These are phyloP conservation scores for Pseudonitzschia multistriata DNA, from an alignment of 108 stramenopile genomes.

Conservation along the genomic window DNA sequence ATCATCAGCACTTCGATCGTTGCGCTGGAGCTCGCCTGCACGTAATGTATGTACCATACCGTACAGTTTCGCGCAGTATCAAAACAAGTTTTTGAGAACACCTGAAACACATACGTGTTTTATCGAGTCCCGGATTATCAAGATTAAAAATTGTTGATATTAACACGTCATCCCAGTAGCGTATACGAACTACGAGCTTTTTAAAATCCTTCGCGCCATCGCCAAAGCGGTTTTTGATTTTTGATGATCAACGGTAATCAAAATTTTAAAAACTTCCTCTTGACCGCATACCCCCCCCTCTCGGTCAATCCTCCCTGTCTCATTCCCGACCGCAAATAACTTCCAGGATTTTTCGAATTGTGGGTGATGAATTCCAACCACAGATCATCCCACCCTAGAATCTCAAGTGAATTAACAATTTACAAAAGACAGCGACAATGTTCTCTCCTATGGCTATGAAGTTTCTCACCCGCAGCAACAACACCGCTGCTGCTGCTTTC, in stretches of 20 bases:
- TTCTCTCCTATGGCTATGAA: conserved; percentile 2
- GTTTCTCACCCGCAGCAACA: neutral
- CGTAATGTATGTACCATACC: neutral
- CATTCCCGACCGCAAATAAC: neutral
- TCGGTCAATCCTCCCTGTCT: neutral
- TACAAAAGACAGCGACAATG: neutral
- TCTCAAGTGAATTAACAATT: neutral
- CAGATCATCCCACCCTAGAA: neutral
- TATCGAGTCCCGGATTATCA: conserved; percentile 2
- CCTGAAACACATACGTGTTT: neutral
- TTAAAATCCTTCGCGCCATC: conserved; percentile 1
- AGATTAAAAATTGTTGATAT: neutral
- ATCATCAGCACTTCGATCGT: neutral
- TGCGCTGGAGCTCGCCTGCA: neutral
- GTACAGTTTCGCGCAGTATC: too few species aligned
- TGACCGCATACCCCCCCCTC: neutral
- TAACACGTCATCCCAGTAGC: conserved; percentile 9
- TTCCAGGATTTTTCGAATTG: neutral
- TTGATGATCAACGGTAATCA: neutral
- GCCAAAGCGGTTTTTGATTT: neutral
- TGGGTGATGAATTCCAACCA: neutral
- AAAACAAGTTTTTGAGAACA: neutral
- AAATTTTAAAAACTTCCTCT: neutral
- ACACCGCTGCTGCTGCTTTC: conserved; percentile 5
- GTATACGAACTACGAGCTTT: neutral